phyloP scores from a whole-genome alignment of 2,329 filamentous ascomycete genomes.

The Colletotrichum neosansevieriae region DNA sequence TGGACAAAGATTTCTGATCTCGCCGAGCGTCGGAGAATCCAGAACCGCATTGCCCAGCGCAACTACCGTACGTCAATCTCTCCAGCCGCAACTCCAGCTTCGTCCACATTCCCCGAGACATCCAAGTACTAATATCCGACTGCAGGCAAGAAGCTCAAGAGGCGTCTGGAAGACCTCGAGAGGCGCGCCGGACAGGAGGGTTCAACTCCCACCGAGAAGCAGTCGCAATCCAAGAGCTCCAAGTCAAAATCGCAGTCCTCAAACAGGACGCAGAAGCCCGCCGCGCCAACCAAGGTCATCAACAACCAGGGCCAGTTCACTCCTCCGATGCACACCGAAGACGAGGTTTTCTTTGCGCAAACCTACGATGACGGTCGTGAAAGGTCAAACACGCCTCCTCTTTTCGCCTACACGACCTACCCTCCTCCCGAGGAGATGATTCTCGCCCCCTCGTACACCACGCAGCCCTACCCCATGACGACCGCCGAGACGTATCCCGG shows the following conservation, averaged over 20 bases:
- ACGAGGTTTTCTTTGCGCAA: conserved; percentile 75
- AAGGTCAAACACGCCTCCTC: conserved; percentile 77
- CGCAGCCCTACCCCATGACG: conserved; percentile 64
- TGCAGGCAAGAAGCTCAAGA: conserved; percentile 91
- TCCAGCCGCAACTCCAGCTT: conserved; percentile 41
- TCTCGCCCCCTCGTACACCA: conserved; percentile 69
- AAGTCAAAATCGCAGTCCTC: conserved; percentile 50
- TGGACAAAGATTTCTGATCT: conserved; percentile 99
- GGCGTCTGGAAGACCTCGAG: conserved; percentile 87
- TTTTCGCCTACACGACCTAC: conserved; percentile 76
- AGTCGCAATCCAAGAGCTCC: conserved; percentile 53
- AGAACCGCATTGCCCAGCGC: conserved; percentile 97
- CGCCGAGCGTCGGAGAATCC: conserved; percentile 91
- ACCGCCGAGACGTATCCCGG: conserved; percentile 65
- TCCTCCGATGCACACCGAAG: conserved; percentile 69
- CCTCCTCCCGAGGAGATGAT: conserved; percentile 74
- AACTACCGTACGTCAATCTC: conserved; percentile 82
- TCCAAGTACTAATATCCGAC: not conserved
- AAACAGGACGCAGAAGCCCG: conserved; percentile 49
- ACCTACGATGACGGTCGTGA: conserved; percentile 71
- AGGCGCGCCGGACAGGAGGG: conserved; percentile 75
- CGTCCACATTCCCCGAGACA: not conserved
- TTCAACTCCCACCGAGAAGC: conserved; percentile 51
- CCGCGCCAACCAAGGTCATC: conserved; percentile 53
- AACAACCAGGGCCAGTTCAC: conserved; percentile 67